A percentile compares a stretch with the other conserved stretches of the same genome.
Conservation (phyloP, 164 flowering plant species). For the Vitis rotundifolia region DNA sequence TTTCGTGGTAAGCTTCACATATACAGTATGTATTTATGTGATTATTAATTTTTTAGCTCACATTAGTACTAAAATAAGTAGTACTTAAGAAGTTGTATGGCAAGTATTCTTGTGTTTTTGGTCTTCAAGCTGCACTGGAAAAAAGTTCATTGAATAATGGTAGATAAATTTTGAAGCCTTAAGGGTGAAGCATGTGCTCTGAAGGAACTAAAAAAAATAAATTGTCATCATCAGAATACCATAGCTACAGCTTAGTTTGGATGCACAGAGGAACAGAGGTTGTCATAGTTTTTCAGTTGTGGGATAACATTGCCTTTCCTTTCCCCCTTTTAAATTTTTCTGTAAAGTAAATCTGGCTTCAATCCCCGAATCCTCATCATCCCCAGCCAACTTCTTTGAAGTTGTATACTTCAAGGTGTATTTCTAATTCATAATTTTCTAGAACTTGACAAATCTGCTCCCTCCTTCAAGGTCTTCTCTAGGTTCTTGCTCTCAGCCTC, state of each 20-base stretch:
- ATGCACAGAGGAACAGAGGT: too few relatives aligned
- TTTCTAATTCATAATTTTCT: neutral
- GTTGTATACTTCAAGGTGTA: neutral
- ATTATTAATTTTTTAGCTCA: neutral
- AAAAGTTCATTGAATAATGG: neutral
- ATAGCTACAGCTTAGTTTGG: too few relatives aligned
- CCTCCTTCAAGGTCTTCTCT: neutral
- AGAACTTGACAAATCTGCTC: neutral
- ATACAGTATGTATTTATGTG: neutral
- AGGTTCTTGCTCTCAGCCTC: neutral
- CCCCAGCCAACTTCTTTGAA: neutral
- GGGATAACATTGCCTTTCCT: neutral
- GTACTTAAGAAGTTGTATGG: too few relatives aligned
- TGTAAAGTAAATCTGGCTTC: neutral
- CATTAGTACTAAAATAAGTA: neutral
- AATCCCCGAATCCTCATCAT: neutral
- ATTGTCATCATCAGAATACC: too few relatives aligned
- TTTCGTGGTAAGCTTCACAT: conserved; percentile 55
- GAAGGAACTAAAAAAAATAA: too few relatives aligned
- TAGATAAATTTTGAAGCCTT: too few relatives aligned
- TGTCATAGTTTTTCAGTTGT: too few relatives aligned
- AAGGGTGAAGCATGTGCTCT: too few relatives aligned
- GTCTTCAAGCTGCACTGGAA: too few relatives aligned
- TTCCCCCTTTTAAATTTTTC: neutral
- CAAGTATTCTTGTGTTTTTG: too few relatives aligned